Conservation (phyloP, 352 stramenopile species). For the Pythium plurisporium region DNA sequence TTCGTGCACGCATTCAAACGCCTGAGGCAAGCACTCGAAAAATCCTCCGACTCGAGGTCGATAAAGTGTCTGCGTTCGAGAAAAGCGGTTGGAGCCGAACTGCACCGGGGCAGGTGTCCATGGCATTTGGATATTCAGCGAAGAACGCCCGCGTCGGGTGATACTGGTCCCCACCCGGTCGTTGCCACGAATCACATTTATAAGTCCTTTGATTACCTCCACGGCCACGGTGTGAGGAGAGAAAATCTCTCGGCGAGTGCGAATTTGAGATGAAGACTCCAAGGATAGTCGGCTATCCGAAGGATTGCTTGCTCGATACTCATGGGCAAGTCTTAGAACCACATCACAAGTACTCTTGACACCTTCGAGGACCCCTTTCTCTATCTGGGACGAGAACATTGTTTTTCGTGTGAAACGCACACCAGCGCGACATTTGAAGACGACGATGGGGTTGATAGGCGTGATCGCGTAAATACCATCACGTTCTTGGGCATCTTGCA, state of each 20-base stretch:
- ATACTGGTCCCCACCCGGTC: conserved; percentile 23
- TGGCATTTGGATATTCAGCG: conserved; percentile 37
- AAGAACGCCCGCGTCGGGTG: conserved; percentile 14
- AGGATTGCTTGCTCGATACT: not conserved
- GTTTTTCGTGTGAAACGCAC: conserved; percentile 30
- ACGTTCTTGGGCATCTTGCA: conserved; percentile 27
- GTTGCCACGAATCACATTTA: conserved; percentile 29
- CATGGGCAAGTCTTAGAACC: conserved; percentile 20
- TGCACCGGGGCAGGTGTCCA: conserved; percentile 26
- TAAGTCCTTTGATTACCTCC: conserved; percentile 49
- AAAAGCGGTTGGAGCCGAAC: not conserved
- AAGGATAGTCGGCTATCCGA: not conserved
- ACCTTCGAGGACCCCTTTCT: conserved; percentile 27
- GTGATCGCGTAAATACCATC: conserved; percentile 19
- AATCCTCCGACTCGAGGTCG: conserved; percentile 29
- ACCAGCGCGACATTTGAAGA: conserved; percentile 24
- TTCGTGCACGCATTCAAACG: conserved; percentile 46
- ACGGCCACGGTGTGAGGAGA: conserved; percentile 40
- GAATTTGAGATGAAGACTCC: not conserved
- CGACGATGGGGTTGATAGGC: conserved; percentile 14
- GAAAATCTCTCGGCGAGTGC: conserved; percentile 6
- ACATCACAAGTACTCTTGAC: conserved; percentile 26
- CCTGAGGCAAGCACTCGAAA: conserved; percentile 38
- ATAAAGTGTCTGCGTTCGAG: no score
- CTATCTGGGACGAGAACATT: conserved; percentile 24